Evolutionary conservation across 2,329 filamentous ascomycete species (phyloP).

Genomic region (Colletotrichum liaoningense): DNA sequence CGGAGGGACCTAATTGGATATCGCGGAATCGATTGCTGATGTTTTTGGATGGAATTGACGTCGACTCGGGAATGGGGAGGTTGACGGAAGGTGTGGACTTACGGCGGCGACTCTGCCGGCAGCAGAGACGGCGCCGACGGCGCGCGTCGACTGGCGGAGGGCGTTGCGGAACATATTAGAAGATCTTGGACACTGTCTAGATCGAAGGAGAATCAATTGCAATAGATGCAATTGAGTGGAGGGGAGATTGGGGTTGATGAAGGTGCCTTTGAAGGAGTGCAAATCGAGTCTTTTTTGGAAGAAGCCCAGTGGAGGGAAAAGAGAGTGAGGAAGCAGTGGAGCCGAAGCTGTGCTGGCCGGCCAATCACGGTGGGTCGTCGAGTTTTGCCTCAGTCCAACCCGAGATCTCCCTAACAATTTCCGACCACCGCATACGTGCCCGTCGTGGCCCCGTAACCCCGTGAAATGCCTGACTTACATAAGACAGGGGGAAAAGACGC

Average conservation of each 20-base stretch:
- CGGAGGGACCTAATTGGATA: conserved; percentile 46
- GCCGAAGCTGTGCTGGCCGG: conserved; percentile 31
- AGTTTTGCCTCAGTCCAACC: conserved; percentile 38
- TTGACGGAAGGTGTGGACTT: conserved; percentile 65
- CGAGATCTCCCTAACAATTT: conserved; percentile 38
- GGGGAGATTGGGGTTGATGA: conserved; percentile 67
- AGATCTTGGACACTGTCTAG: conserved; percentile 64
- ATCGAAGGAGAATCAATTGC: conserved; percentile 71
- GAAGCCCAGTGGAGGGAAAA: conserved; percentile 55
- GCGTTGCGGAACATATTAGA: conserved; percentile 96
- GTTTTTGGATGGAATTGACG: conserved; percentile 59
- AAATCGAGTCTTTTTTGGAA: conserved; percentile 56
- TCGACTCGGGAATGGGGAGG: conserved; percentile 49
- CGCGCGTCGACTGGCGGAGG: conserved; percentile 95
- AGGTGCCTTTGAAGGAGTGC: conserved; percentile 60
- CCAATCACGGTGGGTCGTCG: conserved; percentile 28
- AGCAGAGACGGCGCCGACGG: conserved; percentile 93
- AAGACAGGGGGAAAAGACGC: background rate
- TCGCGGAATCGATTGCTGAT: conserved; percentile 51
- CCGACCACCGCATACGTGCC: conserved; percentile 25
- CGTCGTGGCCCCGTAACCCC: conserved; percentile 24
- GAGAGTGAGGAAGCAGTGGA: conserved; percentile 46
- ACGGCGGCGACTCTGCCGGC: conserved; percentile 92
- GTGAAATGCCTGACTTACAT: conserved; percentile 15
- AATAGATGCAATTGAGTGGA: conserved; percentile 70